A percentile compares a stretch with the other conserved stretches of the same genome.
Conservation (phyloP, 208 protist genomes). For the Polymyxa betae region DNA sequence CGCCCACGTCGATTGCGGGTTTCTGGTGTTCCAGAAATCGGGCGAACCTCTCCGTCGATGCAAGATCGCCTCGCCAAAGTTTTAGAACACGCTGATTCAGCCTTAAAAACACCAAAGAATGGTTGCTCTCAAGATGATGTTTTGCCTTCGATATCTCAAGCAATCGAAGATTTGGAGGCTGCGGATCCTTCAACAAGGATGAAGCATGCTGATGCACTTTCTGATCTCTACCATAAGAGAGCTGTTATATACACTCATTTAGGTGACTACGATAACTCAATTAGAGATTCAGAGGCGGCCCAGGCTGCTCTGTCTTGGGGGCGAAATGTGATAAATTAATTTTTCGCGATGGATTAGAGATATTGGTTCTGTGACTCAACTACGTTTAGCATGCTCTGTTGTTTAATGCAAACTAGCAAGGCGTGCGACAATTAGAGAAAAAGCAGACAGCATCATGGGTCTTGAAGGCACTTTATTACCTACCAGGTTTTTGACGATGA, state of each 20-base stretch:
- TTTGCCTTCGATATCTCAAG: neutral
- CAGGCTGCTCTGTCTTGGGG: neutral
- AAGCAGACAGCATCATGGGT: neutral
- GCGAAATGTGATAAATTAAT: neutral
- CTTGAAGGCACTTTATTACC: neutral
- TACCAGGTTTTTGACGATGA: neutral
- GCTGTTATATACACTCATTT: neutral
- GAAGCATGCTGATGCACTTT: constrained; percentile 5
- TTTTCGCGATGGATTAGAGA: neutral
- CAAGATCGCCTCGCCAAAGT: neutral
- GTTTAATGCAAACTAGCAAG: neutral
- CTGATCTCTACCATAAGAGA: constrained; percentile 38
- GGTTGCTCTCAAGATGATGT: neutral
- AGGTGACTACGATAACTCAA: neutral
- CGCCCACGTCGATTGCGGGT: neutral
- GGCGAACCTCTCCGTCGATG: neutral
- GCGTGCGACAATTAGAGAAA: neutral
- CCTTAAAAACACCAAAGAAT: neutral
- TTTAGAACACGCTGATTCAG: constrained; percentile 5
- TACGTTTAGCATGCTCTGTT: neutral
- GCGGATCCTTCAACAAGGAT: neutral
- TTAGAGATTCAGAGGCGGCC: constrained; percentile 20
- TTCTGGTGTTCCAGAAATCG: neutral
- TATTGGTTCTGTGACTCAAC: neutral
- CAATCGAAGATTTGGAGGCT: constrained; percentile 4